Conservation (phyloP, 441 rosid genomes). For the Gossypium schwendimanii region DNA sequence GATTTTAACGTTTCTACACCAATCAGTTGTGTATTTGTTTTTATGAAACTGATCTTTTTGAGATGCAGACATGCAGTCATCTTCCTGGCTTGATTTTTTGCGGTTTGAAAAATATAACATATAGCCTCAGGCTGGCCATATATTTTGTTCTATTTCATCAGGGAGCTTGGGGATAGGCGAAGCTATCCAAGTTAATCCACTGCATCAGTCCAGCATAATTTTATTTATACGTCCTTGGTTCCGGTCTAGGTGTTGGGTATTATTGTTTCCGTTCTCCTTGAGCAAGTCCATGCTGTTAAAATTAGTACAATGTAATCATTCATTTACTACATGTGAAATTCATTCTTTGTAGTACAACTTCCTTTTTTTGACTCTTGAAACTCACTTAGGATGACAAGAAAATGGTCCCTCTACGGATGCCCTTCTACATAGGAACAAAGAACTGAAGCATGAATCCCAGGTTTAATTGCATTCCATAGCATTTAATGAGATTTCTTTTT, state of each 20-base stretch:
- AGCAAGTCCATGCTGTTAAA: neutral
- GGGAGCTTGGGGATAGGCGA: neutral
- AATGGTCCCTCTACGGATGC: neutral
- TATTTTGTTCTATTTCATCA: neutral
- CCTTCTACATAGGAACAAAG: neutral
- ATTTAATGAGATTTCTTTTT: neutral
- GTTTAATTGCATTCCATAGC: neutral
- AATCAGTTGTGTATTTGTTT: neutral
- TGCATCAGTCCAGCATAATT: neutral
- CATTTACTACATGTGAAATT: no score
- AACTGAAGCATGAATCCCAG: neutral
- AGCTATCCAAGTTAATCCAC: neutral
- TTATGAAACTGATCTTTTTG: neutral
- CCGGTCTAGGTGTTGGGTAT: neutral
- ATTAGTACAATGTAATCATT: neutral
- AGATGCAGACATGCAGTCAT: no score
- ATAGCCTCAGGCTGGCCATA: neutral
- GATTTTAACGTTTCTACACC: neutral
- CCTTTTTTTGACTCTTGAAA: neutral
- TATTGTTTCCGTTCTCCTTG: neutral
- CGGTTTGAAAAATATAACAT: neutral
- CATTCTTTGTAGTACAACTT: neutral
- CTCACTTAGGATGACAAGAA: neutral
- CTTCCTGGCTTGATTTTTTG: no score
- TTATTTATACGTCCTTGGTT: neutral